Evolutionary conservation across 495 filamentous ascomycete genomes (phyloP), one percentile per base, ranked within the genome.

Genomic region (Saxophila tyrrhenica): DNA sequence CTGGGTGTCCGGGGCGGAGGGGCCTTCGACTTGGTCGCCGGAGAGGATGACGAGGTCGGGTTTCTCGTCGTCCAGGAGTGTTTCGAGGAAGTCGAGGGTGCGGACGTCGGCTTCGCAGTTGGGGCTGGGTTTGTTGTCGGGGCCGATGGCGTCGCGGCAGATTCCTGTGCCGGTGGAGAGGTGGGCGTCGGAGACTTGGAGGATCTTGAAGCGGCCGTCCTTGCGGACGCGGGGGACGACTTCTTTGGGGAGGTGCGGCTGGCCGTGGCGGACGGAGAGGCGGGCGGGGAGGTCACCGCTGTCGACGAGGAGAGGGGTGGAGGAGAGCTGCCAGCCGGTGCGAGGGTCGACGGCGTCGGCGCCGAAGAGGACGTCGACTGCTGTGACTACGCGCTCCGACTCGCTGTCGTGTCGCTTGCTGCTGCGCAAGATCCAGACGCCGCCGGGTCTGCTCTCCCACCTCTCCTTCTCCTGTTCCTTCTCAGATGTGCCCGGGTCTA

Each of bases 21-120:
- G 92, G 38, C 92, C 92, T 58, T 97, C 96, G 35, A 98, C 83
- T 68, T 96, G 89, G 67, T 98, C 92, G 29, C 92, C 92, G 51
- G 82, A 89, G 38, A 97, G 73, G 20, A 98, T 79, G 15, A 95
- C 89, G 52, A 98, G 68, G 62, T 97, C 88, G 0, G 92, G 94
- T 60, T 84, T 87, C 71, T 98, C 92, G 54, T 89, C 82, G 59
- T 96, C 91, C 3, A 98, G 69, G 19, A 95, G 71, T 59, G 75
- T 78, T 22, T 78, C 77, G 25, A 98, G 77, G 64, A 97, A 97
- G 39, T 95, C 89, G 55, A 97, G 74, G 22, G 94, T 97, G 56
- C 89, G 79, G 23, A 87, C 78, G 67, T 98, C 92, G 5, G 92
- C 92, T 58, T 95, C 86, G 65, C 92, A 98, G 56, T 90, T 75